Evolutionary conservation across 495 filamentous ascomycete species (phyloP).

Genomic region (Hypoxylon perforatum): DNA sequence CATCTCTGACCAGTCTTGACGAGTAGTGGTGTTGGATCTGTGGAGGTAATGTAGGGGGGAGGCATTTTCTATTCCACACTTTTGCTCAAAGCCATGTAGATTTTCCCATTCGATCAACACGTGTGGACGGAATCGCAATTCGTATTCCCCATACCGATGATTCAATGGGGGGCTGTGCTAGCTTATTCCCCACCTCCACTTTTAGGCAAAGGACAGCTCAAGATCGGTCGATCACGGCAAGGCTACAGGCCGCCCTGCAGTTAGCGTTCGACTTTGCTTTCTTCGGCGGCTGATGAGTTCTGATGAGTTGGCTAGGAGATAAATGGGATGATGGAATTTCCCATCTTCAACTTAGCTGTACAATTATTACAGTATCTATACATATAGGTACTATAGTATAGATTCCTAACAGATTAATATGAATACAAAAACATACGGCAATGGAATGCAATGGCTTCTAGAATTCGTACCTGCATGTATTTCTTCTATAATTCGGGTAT

Average conservation of each 20-base stretch:
- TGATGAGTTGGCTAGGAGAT: conserved; percentile 31
- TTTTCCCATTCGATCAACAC: conserved; percentile 12
- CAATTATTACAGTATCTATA: too few relatives aligned
- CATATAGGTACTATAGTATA: too few relatives aligned
- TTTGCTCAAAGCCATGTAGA: not conserved
- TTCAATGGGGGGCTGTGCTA: conserved; percentile 29
- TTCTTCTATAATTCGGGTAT: not conserved
- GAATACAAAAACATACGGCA: not conserved
- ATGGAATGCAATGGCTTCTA: not conserved
- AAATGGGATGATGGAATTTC: conserved; percentile 21
- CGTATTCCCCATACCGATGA: conserved; percentile 42
- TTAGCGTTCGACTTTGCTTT: conserved; percentile 15
- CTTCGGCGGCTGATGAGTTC: conserved; percentile 21
- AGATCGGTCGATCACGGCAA: conserved; percentile 38
- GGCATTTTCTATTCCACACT: not conserved
- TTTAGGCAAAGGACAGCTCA: conserved; percentile 36
- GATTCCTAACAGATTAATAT: not conserved
- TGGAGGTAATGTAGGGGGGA: too few relatives aligned
- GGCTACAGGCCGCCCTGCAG: conserved; percentile 10
- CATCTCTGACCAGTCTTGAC: too few relatives aligned
- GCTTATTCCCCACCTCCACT: conserved; percentile 34
- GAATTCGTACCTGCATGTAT: conserved; percentile 15
- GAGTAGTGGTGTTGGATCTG: too few relatives aligned
- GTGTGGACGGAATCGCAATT: conserved; percentile 33
- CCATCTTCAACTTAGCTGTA: conserved; percentile 7